Conservation (phyloP, 352 stramenopile species). For the Thalassiosira exigua region DNA sequence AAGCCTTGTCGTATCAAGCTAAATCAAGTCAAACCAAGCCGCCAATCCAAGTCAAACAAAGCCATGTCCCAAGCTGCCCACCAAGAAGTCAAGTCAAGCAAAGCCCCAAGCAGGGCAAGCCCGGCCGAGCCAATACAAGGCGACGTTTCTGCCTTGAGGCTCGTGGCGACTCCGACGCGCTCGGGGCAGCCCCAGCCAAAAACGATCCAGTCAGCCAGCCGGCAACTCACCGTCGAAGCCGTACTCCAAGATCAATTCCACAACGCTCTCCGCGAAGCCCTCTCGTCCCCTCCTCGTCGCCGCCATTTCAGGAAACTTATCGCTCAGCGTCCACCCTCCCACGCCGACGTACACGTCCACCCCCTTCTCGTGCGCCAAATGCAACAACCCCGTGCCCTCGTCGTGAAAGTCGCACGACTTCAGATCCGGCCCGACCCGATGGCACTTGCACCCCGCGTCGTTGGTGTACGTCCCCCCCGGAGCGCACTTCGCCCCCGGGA, state of each 20-base stretch:
- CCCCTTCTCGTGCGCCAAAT: conserved; percentile 35
- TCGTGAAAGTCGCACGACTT: conserved; percentile 46
- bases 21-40: no score
- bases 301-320: conserved; percentile 41
- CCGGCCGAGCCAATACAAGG: no score
- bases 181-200: no score
- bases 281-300: conserved; percentile 10
- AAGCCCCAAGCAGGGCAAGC: no score
- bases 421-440: conserved; percentile 48
- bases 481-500: conserved; percentile 8
- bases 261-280: conserved; percentile 42
- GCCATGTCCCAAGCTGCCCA: no score
- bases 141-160: no score
- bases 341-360: conserved; percentile 47
- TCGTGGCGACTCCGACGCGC: no score
- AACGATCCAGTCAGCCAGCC: no score
- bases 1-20: no score
- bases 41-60: no score
- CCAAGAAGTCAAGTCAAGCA: no score
- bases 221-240: conserved; percentile 41
- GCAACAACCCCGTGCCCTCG: conserved; percentile 42
- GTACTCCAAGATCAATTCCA: conserved; percentile 40
- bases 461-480: neutral
- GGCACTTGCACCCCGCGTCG: conserved; percentile 17
- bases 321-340: conserved; percentile 43